phyloP scores from a whole-genome alignment of 805 yeast genomes.

The Lipomyces spencermartinsiae region DNA sequence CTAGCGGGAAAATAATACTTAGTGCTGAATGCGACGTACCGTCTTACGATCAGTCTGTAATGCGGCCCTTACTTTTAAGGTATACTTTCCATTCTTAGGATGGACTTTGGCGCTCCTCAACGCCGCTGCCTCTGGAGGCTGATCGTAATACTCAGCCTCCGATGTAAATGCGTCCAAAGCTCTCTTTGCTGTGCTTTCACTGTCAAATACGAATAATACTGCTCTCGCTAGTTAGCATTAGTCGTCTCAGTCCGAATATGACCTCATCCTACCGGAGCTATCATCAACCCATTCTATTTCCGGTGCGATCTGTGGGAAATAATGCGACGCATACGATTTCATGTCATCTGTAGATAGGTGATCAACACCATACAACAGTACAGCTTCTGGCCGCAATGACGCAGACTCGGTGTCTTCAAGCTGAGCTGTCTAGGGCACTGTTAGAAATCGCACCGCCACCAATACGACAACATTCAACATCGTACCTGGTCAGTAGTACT shows the following conservation, averaged over 20 bases:
- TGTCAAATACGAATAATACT: slow-evolving; percentile 56
- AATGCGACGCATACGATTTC: slow-evolving; percentile 57
- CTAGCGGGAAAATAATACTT: neutral
- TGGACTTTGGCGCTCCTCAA: slow-evolving; percentile 45
- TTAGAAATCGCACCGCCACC: slow-evolving; percentile 2
- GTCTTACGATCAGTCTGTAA: slow-evolving; percentile 29
- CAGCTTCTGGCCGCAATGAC: slow-evolving; percentile 52
- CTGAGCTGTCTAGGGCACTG: neutral
- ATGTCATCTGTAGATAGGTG: slow-evolving; percentile 63
- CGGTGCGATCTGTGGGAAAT: slow-evolving; percentile 48
- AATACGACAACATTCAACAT: neutral
- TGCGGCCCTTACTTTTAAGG: slow-evolving; percentile 26
- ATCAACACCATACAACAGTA: slow-evolving; percentile 63
- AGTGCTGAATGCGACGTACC: slow-evolving; percentile 20
- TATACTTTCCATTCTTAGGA: slow-evolving; percentile 40
- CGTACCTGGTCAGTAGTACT: neutral
- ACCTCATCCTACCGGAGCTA: slow-evolving; percentile 44
- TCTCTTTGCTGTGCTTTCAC: slow-evolving; percentile 35
- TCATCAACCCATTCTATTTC: slow-evolving; percentile 67
- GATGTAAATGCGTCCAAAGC: slow-evolving; percentile 40
- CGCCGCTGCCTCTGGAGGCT: slow-evolving; percentile 25
- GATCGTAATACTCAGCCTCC: slow-evolving; percentile 40
- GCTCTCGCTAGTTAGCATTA: neutral
- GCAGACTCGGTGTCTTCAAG: slow-evolving; percentile 5
- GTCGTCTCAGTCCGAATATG: neutral